phyloP scores from a whole-genome alignment of 371 early-diverging fungal species.

The Mucor lusitanicus region DNA sequence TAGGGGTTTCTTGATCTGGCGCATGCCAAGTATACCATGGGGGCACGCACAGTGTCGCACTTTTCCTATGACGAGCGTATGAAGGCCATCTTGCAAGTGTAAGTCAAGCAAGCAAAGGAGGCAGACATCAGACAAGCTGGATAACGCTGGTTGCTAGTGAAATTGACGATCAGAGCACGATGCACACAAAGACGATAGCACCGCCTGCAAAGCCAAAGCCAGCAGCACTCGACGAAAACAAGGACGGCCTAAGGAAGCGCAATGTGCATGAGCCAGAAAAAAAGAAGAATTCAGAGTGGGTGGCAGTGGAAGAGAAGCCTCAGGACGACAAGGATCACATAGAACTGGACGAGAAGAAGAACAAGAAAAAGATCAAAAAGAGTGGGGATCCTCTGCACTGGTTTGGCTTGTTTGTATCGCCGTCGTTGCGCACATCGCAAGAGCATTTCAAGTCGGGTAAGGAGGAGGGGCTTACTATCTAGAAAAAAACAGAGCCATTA shows the following conservation, averaged over 20 bases:
- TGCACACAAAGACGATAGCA: neutral
- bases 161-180: constrained; percentile 5
- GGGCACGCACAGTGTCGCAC: constrained; percentile 42
- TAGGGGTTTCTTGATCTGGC: constrained; percentile 54
- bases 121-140: neutral
- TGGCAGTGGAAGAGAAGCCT: neutral
- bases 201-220: constrained; percentile 1
- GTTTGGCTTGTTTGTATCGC: constrained; percentile 68
- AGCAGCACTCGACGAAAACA: constrained; percentile 8
- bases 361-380: constrained; percentile 20
- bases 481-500: too few species aligned
- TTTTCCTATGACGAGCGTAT: constrained; percentile 58
- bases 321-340: constrained; percentile 14
- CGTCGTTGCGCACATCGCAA: constrained; percentile 57
- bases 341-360: constrained; percentile 27
- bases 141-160: constrained; percentile 6
- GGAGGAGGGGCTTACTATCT: too few species aligned
- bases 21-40: constrained; percentile 62
- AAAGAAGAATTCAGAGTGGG: constrained; percentile 14
- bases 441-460: constrained; percentile 49
- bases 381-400: constrained; percentile 58
- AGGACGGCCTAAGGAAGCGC: constrained; percentile 12
- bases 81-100: constrained; percentile 50
- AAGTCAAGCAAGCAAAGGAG: neutral
- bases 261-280: constrained; percentile 15